Conservation (phyloP, 2,329 filamentous ascomycete genomes). For the Aphanocladium album region DNA sequence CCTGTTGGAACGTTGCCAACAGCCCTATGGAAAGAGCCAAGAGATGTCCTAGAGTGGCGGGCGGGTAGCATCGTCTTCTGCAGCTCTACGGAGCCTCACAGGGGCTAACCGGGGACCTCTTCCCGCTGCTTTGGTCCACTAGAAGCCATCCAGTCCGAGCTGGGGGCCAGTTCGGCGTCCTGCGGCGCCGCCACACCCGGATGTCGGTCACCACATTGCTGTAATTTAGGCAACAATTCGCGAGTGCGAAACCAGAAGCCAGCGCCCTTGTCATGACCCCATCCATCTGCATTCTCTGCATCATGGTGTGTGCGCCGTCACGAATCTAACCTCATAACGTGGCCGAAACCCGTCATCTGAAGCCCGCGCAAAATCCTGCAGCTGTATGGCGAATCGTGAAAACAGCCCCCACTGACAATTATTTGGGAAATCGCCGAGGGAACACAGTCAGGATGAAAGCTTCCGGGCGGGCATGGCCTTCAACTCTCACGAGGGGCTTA, state of each 20-base stretch:
- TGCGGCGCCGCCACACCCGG: not conserved
- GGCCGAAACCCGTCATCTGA: constrained; percentile 1
- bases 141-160: not conserved
- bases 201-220: not conserved
- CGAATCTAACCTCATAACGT: not conserved
- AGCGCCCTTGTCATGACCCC: not conserved
- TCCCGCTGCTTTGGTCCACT: not conserved
- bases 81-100: not conserved
- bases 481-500: not conserved
- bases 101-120: not conserved
- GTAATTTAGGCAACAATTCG: not conserved
- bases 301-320: not conserved
- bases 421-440: constrained; percentile 2
- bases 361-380: not conserved
- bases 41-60: not conserved
- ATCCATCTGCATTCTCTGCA: not conserved
- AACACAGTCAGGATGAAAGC: not conserved
- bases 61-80: not conserved
- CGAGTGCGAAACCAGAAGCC: not conserved
- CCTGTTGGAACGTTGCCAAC: not conserved
- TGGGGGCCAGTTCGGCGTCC: not conserved
- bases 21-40: not conserved
- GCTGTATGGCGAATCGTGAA: not conserved
- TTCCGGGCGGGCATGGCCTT: not conserved
- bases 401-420: not conserved